These are phyloP conservation scores for Pyricularia sp. DNA, from an alignment of 2,329 filamentous ascomycete genomes.

Conservation along the genomic window DNA sequence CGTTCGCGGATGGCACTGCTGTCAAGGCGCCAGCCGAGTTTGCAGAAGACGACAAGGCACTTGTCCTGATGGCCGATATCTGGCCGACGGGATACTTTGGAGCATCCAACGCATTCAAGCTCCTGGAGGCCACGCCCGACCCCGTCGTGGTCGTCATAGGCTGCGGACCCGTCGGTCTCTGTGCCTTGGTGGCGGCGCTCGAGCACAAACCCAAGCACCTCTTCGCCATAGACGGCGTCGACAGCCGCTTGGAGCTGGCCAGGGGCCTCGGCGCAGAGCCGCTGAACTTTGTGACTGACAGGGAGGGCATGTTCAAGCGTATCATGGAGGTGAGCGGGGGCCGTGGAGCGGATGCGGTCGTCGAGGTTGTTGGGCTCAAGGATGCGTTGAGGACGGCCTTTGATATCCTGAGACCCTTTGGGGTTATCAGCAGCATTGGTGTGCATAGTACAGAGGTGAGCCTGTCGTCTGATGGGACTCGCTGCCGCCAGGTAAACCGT, in stretches of 20 bases:
- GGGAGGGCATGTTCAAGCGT: conserved; percentile 53
- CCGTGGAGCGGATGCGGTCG: conserved; percentile 74
- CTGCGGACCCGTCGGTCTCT: conserved; percentile 79
- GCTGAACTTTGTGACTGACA: conserved; percentile 65
- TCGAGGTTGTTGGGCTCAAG: conserved; percentile 67
- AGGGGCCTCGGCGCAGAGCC: conserved; percentile 69
- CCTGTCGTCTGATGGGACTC: not conserved
- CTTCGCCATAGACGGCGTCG: conserved; percentile 71
- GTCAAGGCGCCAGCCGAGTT: conserved; percentile 64
- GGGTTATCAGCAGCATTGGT: conserved; percentile 64
- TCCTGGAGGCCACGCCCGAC: conserved; percentile 40
- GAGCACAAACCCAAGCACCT: conserved; percentile 67
- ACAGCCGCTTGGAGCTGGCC: conserved; percentile 65
- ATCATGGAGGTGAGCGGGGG: conserved; percentile 70
- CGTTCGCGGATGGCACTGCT: conserved; percentile 72
- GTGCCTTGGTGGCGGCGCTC: conserved; percentile 69
- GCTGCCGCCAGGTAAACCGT: conserved; percentile 9
- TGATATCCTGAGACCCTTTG: conserved; percentile 63
- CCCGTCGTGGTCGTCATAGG: conserved; percentile 72
- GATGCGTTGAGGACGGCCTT: conserved; percentile 62
- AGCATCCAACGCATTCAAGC: conserved; percentile 65
- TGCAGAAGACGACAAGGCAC: conserved; percentile 49
- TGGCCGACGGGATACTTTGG: conserved; percentile 85
- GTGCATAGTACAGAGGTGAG: conserved; percentile 64
- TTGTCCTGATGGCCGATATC: conserved; percentile 88